Conservation (phyloP, 1,284 basidiomycete species). For the Laetiporus sulphureus region DNA sequence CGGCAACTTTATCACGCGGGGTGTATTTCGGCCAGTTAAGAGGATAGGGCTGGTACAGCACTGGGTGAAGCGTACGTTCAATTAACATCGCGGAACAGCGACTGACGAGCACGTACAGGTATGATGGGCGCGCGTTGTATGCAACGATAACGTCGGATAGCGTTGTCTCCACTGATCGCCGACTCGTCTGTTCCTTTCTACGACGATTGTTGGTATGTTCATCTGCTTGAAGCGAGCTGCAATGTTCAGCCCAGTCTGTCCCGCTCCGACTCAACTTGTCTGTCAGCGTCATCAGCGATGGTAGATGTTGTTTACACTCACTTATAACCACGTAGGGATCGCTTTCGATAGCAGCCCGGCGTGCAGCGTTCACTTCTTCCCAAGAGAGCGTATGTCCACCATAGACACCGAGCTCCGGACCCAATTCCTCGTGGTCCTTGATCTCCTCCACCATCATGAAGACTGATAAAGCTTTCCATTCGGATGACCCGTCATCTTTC, state of each 20-base stretch:
- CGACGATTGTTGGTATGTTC: slow-evolving; percentile 38
- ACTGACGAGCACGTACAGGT: slow-evolving; percentile 22
- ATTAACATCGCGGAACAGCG: neutral
- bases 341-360: slow-evolving; percentile 14
- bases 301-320: slow-evolving; percentile 8
- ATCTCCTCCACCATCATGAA: slow-evolving; percentile 24
- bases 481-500: slow-evolving; percentile 3
- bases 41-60: slow-evolving; percentile 30
- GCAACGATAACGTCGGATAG: slow-evolving; percentile 44
- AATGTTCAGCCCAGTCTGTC: slow-evolving; percentile 45
- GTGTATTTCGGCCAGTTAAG: slow-evolving; percentile 23
- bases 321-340: slow-evolving; percentile 25
- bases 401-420: slow-evolving; percentile 11
- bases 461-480: slow-evolving; percentile 22
- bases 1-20: slow-evolving; percentile 37
- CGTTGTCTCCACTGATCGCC: slow-evolving; percentile 52
- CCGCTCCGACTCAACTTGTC: slow-evolving; percentile 37
- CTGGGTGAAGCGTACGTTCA: slow-evolving; percentile 19
- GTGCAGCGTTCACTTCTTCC: slow-evolving; percentile 15
- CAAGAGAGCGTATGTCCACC: slow-evolving; percentile 16
- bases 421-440: slow-evolving; percentile 25
- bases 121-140: slow-evolving; percentile 34
- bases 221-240: slow-evolving; percentile 50
- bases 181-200: slow-evolving; percentile 40
- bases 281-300: neutral